These are phyloP conservation scores for Geotrichum carabidarum DNA, from an alignment of 1,139 yeast species.

Conservation along the genomic window DNA sequence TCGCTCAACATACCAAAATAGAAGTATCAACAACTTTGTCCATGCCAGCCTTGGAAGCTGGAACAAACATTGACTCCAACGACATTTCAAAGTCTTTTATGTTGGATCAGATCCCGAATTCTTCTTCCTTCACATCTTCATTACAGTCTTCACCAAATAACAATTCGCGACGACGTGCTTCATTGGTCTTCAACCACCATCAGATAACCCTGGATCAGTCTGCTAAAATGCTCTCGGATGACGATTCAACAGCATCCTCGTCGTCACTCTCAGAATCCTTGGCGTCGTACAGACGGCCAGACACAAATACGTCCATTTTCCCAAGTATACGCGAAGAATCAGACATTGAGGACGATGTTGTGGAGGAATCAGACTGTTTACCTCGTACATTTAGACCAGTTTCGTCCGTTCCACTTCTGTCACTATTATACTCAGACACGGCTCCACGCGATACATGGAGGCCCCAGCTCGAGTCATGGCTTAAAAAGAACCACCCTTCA, in stretches of 20 bases:
- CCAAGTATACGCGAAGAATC: neutral
- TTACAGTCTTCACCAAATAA: neutral
- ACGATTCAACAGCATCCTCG: neutral
- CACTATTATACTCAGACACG: constrained; percentile 39
- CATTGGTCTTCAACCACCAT: constrained; percentile 6
- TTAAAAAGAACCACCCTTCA: constrained; percentile 25
- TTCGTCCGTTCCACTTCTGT: constrained; percentile 6
- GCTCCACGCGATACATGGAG: constrained; percentile 40
- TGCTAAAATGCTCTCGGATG: constrained; percentile 3
- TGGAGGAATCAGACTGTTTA: neutral
- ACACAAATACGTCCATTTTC: neutral
- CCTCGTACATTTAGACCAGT: neutral
- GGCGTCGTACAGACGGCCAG: neutral
- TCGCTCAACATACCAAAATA: constrained; percentile 1
- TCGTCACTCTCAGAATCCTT: neutral
- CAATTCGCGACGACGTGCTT: neutral
- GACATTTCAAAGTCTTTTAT: neutral
- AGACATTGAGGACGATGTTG: neutral
- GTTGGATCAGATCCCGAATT: too few species aligned
- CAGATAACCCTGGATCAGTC: constrained; percentile 6
- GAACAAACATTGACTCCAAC: neutral
- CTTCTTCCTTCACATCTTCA: neutral
- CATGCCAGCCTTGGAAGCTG: constrained; percentile 1
- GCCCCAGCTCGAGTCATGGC: constrained; percentile 39
- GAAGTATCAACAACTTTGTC: neutral